Evolutionary conservation across 768 basidiomycete species (phyloP).

Genomic region (Kwoniella dendrophila): DNA sequence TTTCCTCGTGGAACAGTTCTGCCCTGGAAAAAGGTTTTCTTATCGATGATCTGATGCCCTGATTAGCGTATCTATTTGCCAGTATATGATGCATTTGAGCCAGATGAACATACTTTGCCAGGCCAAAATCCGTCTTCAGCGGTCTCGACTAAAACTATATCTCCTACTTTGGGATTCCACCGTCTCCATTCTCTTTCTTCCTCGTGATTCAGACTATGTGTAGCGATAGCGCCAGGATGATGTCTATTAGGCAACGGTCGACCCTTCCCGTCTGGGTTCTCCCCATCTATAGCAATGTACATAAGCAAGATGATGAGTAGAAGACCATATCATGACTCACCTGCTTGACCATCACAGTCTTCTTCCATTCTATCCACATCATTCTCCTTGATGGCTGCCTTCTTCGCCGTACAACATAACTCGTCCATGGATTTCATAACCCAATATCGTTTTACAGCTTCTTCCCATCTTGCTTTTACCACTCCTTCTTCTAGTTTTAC

Average conservation of each 20-base stretch:
- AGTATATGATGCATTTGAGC: neutral
- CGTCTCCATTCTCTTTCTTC: slow-evolving; percentile 43
- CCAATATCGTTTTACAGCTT: slow-evolving; percentile 47
- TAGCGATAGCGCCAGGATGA: slow-evolving; percentile 33
- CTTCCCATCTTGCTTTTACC: slow-evolving; percentile 41
- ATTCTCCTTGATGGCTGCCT: slow-evolving; percentile 1
- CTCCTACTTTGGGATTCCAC: slow-evolving; percentile 44
- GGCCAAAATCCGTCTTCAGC: slow-evolving; percentile 41
- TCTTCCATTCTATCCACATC: slow-evolving; percentile 19
- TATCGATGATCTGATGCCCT: slow-evolving; percentile 42
- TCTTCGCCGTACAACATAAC: slow-evolving; percentile 31
- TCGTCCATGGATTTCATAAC: slow-evolving; percentile 47
- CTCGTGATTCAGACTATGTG: slow-evolving; percentile 24
- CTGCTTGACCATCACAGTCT: slow-evolving; percentile 10
- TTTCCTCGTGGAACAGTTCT: slow-evolving; percentile 41
- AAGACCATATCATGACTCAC: neutral
- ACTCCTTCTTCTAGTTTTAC: slow-evolving; percentile 39
- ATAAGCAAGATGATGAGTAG: slow-evolving; percentile 4
- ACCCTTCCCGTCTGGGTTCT: slow-evolving; percentile 16
- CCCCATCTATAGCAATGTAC: neutral
- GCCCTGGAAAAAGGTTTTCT: slow-evolving; percentile 44
- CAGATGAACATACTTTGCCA: slow-evolving; percentile 37
- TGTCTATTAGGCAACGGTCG: slow-evolving; percentile 22
- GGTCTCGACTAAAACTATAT: slow-evolving; percentile 44
- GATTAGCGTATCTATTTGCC: neutral